Evolutionary conservation across 2,329 filamentous ascomycete genomes (phyloP).

Genomic region (Hypoxylon sp.): DNA sequence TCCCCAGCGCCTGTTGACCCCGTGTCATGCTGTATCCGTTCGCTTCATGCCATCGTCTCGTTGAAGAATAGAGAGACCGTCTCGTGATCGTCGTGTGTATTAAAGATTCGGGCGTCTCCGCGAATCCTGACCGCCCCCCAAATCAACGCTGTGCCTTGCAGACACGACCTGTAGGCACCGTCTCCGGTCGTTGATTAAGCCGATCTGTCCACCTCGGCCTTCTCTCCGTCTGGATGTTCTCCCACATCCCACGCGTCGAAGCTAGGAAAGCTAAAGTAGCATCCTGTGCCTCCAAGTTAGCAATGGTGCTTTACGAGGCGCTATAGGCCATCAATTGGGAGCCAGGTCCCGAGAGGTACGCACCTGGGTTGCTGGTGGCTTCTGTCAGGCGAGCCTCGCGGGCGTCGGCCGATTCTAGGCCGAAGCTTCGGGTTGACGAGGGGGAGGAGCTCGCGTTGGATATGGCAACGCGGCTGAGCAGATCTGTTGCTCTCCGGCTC

Average conservation of each 20-base stretch:
- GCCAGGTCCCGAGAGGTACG: constrained; percentile 17
- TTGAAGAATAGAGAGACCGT: constrained; percentile 14
- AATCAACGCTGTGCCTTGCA: constrained; percentile 3
- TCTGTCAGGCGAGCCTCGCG: constrained; percentile 35
- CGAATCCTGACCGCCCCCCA: constrained; percentile 17
- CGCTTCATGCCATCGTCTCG: constrained; percentile 15
- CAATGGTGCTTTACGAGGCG: background rate
- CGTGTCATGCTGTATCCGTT: constrained; percentile 33
- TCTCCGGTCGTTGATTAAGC: constrained; percentile 24
- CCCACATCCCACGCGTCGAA: constrained; percentile 72
- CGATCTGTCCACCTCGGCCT: constrained; percentile 39
- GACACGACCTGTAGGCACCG: background rate
- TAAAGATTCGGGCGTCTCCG: constrained; percentile 17
- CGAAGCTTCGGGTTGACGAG: constrained; percentile 49
- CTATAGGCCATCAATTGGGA: background rate
- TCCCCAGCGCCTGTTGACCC: constrained; percentile 33
- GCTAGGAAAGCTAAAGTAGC: constrained; percentile 77
- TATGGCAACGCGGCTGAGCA: constrained; percentile 62
- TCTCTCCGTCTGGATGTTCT: constrained; percentile 53
- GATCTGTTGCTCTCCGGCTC: constrained; percentile 60
- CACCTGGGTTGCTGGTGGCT: constrained; percentile 39
- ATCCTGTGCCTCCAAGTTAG: constrained; percentile 45
- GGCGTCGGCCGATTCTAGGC: constrained; percentile 42
- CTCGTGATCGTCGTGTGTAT: background rate
- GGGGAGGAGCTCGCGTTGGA: constrained; percentile 54